Percentiles rank a stretch among this genome's conserved stretches.
Conservation (phyloP, 805 yeast species). For the Cyberlindnera mycetangii region DNA sequence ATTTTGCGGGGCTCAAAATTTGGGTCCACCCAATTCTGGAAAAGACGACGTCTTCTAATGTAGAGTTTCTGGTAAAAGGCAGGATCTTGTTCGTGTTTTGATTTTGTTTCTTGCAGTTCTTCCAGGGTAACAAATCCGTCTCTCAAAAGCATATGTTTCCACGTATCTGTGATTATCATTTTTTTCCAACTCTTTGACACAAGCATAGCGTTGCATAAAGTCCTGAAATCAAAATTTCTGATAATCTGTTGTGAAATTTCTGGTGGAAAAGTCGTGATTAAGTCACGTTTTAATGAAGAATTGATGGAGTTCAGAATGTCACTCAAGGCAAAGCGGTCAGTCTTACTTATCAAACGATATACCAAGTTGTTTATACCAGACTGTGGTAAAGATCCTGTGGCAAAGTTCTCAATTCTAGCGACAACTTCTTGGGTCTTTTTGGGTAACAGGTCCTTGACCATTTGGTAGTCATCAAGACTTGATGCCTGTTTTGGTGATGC, state of each 20-base stretch:
- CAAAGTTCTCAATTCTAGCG: constrained; percentile 14
- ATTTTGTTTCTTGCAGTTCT: constrained; percentile 37
- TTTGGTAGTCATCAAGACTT: constrained; percentile 18
- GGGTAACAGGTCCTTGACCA: constrained; percentile 11
- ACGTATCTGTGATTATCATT: constrained; percentile 59
- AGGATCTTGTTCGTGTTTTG: constrained; percentile 5
- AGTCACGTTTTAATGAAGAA: constrained; percentile 64
- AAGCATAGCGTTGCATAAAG: constrained; percentile 56
- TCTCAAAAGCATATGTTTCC: constrained; percentile 62
- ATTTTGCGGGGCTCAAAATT: constrained; percentile 62
- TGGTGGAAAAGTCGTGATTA: constrained; percentile 65
- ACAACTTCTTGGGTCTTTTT: constrained; percentile 10
- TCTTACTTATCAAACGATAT: constrained; percentile 52
- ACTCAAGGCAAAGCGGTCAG: constrained; percentile 61
- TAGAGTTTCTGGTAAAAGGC: constrained; percentile 16
- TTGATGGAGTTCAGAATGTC: constrained; percentile 51
- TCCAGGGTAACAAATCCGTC: constrained; percentile 57
- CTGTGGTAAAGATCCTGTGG: constrained; percentile 34
- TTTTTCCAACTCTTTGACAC: constrained; percentile 72
- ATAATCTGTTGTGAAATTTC: constrained; percentile 72
- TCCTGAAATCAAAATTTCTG: constrained; percentile 55
- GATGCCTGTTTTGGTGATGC: constrained; percentile 50
- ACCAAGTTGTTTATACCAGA: constrained; percentile 48
- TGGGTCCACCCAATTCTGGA: constrained; percentile 78
- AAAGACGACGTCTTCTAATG: constrained; percentile 27